Conservation (phyloP, 1,139 yeast species). For the Blastobotrys indianensis region DNA sequence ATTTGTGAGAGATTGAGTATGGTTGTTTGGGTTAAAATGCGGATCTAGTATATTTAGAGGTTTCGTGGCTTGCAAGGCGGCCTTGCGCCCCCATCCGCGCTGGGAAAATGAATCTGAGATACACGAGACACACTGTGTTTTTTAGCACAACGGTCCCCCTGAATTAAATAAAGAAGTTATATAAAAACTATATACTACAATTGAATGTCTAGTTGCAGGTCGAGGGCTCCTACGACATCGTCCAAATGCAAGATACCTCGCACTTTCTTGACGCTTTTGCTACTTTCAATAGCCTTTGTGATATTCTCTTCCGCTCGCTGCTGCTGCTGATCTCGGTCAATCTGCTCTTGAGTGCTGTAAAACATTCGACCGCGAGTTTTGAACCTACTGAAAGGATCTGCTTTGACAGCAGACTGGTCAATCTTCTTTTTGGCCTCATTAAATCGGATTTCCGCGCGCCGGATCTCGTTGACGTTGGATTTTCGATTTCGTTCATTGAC, state of each 20-base stretch:
- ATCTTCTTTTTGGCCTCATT: constrained; percentile 52
- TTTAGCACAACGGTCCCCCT: too few species aligned
- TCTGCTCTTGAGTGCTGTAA: constrained; percentile 43
- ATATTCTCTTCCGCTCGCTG: constrained; percentile 28
- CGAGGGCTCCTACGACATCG: constrained; percentile 41
- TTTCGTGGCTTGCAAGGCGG: too few species aligned
- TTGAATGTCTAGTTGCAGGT: constrained; percentile 42
- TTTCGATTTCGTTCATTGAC: constrained; percentile 80
- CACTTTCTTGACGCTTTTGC: constrained; percentile 12
- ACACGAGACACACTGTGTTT: too few species aligned
- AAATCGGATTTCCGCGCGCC: constrained; percentile 70
- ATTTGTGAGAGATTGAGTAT: background rate
- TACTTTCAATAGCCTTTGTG: background rate
- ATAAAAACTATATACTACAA: constrained; percentile 27
- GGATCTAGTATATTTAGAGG: too few species aligned
- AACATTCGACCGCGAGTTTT: constrained; percentile 82
- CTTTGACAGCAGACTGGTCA: constrained; percentile 40
- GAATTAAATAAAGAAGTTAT: background rate
- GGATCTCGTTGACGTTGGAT: constrained; percentile 67
- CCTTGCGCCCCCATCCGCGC: too few species aligned
- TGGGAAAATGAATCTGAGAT: too few species aligned
- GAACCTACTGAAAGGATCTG: constrained; percentile 86
- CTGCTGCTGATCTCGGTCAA: constrained; percentile 30
- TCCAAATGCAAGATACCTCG: constrained; percentile 39
- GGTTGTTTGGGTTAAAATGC: background rate